Evolutionary conservation across 768 basidiomycete species (phyloP).

Genomic region (Ramaria sp.): DNA sequence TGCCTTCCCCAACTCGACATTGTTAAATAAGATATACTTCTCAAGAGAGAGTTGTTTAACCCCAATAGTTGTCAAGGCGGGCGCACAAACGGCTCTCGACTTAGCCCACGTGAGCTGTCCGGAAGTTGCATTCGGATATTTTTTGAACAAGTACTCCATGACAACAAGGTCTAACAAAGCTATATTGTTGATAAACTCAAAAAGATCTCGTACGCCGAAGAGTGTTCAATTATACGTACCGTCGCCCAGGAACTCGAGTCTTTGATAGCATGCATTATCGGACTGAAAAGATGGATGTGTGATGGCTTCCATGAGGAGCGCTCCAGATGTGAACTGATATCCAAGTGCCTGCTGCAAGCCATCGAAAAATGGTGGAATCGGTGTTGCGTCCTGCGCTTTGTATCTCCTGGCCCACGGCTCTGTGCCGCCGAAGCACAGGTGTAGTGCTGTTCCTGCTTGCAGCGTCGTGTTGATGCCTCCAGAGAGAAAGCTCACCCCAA

Average conservation of each 20-base stretch:
- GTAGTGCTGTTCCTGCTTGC: constrained; percentile 49
- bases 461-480: constrained; percentile 68
- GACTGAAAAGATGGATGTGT: constrained; percentile 72
- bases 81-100: constrained; percentile 60
- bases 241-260: constrained; percentile 84
- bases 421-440: constrained; percentile 63
- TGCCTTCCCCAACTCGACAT: constrained; percentile 52
- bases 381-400: constrained; percentile 19
- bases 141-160: constrained; percentile 57
- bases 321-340: constrained; percentile 56
- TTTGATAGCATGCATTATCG: constrained; percentile 62
- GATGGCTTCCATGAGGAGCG: constrained; percentile 65
- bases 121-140: constrained; percentile 62
- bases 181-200: constrained; percentile 19
- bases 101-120: constrained; percentile 67
- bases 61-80: constrained; percentile 59
- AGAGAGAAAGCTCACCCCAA: constrained; percentile 66
- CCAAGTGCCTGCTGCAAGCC: constrained; percentile 54
- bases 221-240: constrained; percentile 37
- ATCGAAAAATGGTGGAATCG: constrained; percentile 37
- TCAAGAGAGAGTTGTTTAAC: constrained; percentile 59
- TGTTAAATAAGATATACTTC: constrained; percentile 59
- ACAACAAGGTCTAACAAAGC: constrained; percentile 67
- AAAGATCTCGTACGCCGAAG: neutral
- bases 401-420: constrained; percentile 61